Evolutionary conservation across 2,329 filamentous ascomycete species (phyloP), one percentile per base, ranked within the genome.

Genomic region (Cladosporium sp.): DNA sequence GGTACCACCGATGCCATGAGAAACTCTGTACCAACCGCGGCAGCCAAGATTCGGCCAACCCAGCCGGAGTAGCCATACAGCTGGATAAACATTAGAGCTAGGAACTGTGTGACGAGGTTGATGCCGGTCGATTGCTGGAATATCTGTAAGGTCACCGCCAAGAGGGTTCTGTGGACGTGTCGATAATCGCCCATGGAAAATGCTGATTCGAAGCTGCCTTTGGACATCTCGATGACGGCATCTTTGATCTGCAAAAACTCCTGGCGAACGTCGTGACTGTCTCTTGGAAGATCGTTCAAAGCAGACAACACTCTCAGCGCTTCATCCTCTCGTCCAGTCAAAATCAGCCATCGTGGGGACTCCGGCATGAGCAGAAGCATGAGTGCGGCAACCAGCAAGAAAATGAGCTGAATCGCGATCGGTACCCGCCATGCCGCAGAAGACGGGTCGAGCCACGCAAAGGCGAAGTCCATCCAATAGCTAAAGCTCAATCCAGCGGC

Each of bases 1-100:
- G 75, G 70, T 11, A 79, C 64, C 62, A 74, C 73, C 2, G 75
- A 78, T 2, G 75, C 75, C 41, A 74, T 54, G 60, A 79, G 77
- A 61, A 78, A 77, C 58, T 77, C 75, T 1, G 75, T 78, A 46
- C 58, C 60, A 37, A 59, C 60, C 40, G 61, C 63, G 8, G 61
- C 62, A 11, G 63, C 63, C 18, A 68, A 55, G 3, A 69, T 51
- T 2, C 66, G 59, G 2, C 75, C 56, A 16, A 63, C 43, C 58
- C 61, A 63, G 48, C 54, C 49, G 6, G 41, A 48, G 55, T 63
- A 66, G 6, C 45, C 43, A 18, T 53, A 56, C 22, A 68, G 68
- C 43, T 68, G 63, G 34, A 71, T 63, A 57, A 72, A 71, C 14
- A 74, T 72, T 2, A 69, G 68, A 3, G 69, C 68, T 0, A 70